A percentile compares a stretch with the other conserved stretches of the same genome.
phyloP scores from a whole-genome alignment of 2,329 filamentous ascomycete species.

The Polytolypa hystricis region DNA sequence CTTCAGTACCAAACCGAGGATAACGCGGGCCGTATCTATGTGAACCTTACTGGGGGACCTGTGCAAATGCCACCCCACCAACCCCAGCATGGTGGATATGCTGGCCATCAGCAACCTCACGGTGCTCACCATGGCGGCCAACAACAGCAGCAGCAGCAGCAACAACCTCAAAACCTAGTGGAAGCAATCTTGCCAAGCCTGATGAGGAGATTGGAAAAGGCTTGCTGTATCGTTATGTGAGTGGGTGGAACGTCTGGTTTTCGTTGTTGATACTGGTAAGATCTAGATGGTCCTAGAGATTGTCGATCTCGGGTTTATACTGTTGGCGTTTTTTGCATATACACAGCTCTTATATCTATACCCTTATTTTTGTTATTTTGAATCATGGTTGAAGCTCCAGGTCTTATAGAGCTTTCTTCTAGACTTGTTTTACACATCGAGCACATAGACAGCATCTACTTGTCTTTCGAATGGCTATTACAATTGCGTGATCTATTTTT shows the following conservation, averaged over 20 bases:
- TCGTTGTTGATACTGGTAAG: too few relatives aligned
- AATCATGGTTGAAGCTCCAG: too few relatives aligned
- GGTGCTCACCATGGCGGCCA: conserved; percentile 28
- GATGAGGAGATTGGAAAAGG: conserved; percentile 53
- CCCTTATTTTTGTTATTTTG: too few relatives aligned
- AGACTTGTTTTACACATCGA: too few relatives aligned
- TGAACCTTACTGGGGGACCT: conserved; percentile 68
- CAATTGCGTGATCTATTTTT: too few relatives aligned
- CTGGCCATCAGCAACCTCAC: conserved; percentile 29
- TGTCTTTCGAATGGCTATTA: too few relatives aligned
- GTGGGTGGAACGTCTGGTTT: conserved; percentile 74
- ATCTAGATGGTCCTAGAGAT: too few relatives aligned
- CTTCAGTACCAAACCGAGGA: conserved; percentile 76
- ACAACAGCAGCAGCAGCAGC: conserved; percentile 36
- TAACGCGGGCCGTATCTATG: conserved; percentile 79
- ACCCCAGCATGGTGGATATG: conserved; percentile 35
- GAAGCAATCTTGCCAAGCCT: conserved; percentile 51
- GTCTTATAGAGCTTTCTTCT: too few relatives aligned
- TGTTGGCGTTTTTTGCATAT: too few relatives aligned
- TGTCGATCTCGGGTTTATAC: too few relatives aligned
- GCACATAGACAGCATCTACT: too few relatives aligned
- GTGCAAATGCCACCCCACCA: conserved; percentile 40
- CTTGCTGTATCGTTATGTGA: conserved; percentile 69
- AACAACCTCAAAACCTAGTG: conserved; percentile 47
- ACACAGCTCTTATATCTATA: too few relatives aligned